These are phyloP conservation scores for Phoenix dactylifera DNA, from an alignment of 176 grass and related monocot species.

Conservation along the genomic window DNA sequence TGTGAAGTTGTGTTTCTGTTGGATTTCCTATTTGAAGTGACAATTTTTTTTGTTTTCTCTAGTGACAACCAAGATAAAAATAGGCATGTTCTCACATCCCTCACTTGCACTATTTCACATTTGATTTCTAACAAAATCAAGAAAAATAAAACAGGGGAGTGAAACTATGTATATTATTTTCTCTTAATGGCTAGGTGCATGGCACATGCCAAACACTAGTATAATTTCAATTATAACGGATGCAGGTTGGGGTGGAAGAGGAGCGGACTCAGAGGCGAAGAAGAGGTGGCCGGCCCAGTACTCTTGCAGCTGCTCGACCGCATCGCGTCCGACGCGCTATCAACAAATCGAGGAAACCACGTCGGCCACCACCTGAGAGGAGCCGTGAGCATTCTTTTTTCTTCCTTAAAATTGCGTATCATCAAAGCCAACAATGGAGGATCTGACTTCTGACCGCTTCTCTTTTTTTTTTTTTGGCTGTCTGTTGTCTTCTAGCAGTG, in stretches of 20 bases:
- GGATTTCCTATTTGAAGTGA: too few species aligned
- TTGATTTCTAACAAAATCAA: too few species aligned
- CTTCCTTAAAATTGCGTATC: neutral
- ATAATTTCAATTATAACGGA: neutral
- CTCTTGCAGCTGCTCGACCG: constrained; percentile 34
- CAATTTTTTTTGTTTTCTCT: too few species aligned
- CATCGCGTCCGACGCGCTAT: constrained; percentile 21
- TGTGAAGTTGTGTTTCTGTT: too few species aligned
- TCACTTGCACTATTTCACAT: too few species aligned
- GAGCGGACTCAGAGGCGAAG: neutral
- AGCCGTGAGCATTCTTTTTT: constrained; percentile 31
- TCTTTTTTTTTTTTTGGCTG: neutral
- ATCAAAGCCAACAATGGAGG: too few species aligned
- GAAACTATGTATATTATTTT: too few species aligned
- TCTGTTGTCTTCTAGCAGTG: constrained; percentile 25
- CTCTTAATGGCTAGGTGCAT: too few species aligned
- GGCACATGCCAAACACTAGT: too few species aligned
- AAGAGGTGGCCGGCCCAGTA: constrained; percentile 19
- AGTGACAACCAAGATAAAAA: too few species aligned
- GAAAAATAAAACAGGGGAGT: too few species aligned
- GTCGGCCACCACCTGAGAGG: constrained; percentile 20
- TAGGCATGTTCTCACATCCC: too few species aligned
- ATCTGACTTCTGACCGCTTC: neutral
- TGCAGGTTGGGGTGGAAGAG: constrained; percentile 23
- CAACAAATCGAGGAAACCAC: neutral